These are phyloP conservation scores for Diophrys appendiculata DNA, from an alignment of 73 alveolate genomes.

Conservation along the genomic window DNA sequence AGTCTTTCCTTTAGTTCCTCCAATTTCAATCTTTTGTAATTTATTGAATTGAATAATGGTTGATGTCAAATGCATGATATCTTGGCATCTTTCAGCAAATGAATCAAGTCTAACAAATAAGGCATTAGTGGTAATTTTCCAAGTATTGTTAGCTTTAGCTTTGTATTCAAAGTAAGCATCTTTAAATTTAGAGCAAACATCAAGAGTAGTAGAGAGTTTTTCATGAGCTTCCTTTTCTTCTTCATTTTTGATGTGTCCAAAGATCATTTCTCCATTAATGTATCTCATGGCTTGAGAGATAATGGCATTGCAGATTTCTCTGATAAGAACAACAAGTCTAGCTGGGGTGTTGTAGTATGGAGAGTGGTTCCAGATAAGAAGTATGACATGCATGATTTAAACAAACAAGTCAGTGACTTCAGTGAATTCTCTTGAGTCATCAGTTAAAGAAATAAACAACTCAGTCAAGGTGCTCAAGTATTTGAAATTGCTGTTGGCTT, in stretches of 20 bases:
- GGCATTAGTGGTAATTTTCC: constrained; percentile 99
- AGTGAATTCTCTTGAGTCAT: constrained; percentile 92
- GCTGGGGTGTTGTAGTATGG: constrained; percentile 96
- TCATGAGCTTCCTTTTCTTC: constrained; percentile 98
- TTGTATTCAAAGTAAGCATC: constrained; percentile 96
- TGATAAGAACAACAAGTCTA: constrained; percentile 91
- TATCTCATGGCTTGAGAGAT: constrained; percentile 92
- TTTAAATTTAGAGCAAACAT: constrained; percentile 94
- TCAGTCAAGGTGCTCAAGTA: constrained; percentile 89
- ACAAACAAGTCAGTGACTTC: constrained; percentile 95
- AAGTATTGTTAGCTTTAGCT: constrained; percentile 83
- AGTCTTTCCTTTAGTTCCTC: constrained; percentile 99
- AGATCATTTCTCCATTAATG: constrained; percentile 94
- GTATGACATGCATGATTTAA: constrained; percentile 98
- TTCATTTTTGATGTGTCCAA: constrained; percentile 93
- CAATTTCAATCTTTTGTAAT: constrained; percentile 97
- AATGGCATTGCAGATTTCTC: constrained; percentile 99
- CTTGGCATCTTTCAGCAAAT: constrained; percentile 99
- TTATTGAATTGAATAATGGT: constrained; percentile 97
- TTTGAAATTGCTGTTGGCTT: constrained; percentile 97
- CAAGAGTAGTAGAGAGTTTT: constrained; percentile 87
- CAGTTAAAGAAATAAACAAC: constrained; percentile 88
- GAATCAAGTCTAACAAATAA: constrained; percentile 99
- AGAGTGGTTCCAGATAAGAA: constrained; percentile 97
- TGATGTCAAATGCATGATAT: constrained; percentile 97